Evolutionary conservation across 495 filamentous ascomycete genomes (phyloP).

Genomic region (Podospora bellae-mahoneyi): DNA sequence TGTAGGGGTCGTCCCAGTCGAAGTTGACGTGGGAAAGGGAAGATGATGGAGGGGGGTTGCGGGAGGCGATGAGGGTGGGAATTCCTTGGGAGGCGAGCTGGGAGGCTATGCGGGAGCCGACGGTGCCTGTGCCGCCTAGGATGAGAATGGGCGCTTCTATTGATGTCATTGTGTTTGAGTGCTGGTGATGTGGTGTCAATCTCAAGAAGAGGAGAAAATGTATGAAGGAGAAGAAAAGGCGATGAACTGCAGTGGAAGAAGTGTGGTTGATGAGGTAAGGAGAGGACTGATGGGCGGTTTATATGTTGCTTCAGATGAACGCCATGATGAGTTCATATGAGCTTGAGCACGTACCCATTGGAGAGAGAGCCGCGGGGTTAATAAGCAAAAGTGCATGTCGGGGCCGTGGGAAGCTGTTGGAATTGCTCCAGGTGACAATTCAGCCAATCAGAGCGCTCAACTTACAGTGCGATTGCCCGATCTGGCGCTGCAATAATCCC

Average conservation of each 20-base stretch:
- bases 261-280: background rate
- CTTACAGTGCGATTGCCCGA: constrained; percentile 3
- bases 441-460: constrained; percentile 2
- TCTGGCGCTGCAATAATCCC: background rate
- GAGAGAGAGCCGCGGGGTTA: background rate
- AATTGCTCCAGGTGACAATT: background rate
- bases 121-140: constrained; percentile 49
- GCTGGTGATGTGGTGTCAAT: background rate
- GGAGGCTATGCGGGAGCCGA: constrained; percentile 40
- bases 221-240: background rate
- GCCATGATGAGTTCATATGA: constrained; percentile 10
- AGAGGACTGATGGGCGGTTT: background rate
- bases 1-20: constrained; percentile 46
- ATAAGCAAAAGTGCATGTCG: background rate
- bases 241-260: background rate
- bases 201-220: background rate
- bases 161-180: constrained; percentile 9
- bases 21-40: constrained; percentile 37
- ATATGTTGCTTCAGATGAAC: constrained; percentile 7
- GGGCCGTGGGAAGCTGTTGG: background rate
- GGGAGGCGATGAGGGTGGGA: constrained; percentile 42
- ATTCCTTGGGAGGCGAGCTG: constrained; percentile 33
- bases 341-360: background rate
- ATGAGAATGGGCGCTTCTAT: constrained; percentile 35
- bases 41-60: constrained; percentile 21